Conservation (phyloP, 2,329 filamentous ascomycete genomes). For the Botrytis sinoallii region DNA sequence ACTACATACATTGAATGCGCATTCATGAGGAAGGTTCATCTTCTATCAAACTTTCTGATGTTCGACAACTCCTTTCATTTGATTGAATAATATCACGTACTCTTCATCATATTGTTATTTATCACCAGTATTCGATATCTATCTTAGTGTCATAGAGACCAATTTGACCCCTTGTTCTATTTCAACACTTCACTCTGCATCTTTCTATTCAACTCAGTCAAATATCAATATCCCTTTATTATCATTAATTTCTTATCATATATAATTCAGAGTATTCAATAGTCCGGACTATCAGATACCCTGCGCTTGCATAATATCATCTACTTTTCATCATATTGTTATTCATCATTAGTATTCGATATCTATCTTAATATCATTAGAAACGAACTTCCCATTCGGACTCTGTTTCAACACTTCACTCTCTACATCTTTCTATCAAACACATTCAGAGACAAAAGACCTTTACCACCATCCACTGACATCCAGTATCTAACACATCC, state of each 20-base stretch:
- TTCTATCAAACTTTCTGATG: rapidly evolving
- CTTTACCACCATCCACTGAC: too few relatives aligned
- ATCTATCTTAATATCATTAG: too few relatives aligned
- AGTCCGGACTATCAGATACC: too few relatives aligned
- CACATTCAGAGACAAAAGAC: not conserved
- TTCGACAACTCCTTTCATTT: too few relatives aligned
- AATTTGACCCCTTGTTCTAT: not conserved
- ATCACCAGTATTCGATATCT: not conserved
- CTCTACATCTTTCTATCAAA: not conserved
- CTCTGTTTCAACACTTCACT: not conserved
- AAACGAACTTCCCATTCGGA: too few relatives aligned
- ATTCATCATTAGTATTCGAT: not conserved
- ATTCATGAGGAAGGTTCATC: not conserved
- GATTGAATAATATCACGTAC: not conserved
- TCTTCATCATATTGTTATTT: not conserved
- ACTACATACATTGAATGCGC: not conserved
- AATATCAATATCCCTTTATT: too few relatives aligned
- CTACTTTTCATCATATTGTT: not conserved
- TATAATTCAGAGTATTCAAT: too few relatives aligned
- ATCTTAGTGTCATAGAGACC: too few relatives aligned
- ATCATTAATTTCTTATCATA: too few relatives aligned
- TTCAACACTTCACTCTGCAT: not conserved
- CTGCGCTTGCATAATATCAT: not conserved
- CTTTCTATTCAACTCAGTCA: too few relatives aligned
- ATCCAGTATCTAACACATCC: not conserved